phyloP scores from a whole-genome alignment of 78 protist genomes.

The Neovahlkampfia damariscottae region DNA sequence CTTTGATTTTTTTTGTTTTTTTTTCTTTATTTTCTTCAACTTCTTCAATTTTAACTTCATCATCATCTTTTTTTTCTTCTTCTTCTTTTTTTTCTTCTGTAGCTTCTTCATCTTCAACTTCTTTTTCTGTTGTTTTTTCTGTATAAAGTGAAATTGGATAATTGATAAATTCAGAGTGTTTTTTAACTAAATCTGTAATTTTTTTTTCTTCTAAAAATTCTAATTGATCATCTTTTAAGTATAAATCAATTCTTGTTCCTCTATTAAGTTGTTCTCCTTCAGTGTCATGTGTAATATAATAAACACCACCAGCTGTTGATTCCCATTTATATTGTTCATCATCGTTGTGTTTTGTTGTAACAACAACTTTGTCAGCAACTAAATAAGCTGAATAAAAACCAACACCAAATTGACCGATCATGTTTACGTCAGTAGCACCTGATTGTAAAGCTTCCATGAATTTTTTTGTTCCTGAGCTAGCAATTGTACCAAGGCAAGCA shows the following conservation, averaged over 20 bases:
- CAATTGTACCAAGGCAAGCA: constrained; percentile 98
- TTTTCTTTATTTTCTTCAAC: constrained; percentile 50
- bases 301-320: constrained; percentile 95
- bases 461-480: constrained; percentile 94
- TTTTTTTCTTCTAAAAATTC: constrained; percentile 89
- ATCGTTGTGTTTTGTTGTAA: constrained; percentile 94
- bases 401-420: constrained; percentile 99
- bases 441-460: constrained; percentile 92
- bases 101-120: constrained; percentile 70
- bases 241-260: constrained; percentile 90
- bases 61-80: constrained; percentile 50
- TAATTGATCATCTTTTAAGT: constrained; percentile 96
- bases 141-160: constrained; percentile 91
- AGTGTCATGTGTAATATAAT: constrained; percentile 75
- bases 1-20: constrained; percentile 85
- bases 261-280: constrained; percentile 71
- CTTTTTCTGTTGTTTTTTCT: constrained; percentile 77
- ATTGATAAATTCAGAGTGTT: constrained; percentile 99
- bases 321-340: constrained; percentile 98
- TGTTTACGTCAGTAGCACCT: constrained; percentile 92
- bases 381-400: constrained; percentile 99
- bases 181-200: constrained; percentile 94
- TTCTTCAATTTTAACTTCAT: constrained; percentile 62
- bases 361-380: constrained; percentile 94
- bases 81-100: constrained; percentile 36